Evolutionary conservation across 2,329 filamentous ascomycete species (phyloP), one percentile per base, ranked within the genome.

Genomic region (Hypoxylon sp.): DNA sequence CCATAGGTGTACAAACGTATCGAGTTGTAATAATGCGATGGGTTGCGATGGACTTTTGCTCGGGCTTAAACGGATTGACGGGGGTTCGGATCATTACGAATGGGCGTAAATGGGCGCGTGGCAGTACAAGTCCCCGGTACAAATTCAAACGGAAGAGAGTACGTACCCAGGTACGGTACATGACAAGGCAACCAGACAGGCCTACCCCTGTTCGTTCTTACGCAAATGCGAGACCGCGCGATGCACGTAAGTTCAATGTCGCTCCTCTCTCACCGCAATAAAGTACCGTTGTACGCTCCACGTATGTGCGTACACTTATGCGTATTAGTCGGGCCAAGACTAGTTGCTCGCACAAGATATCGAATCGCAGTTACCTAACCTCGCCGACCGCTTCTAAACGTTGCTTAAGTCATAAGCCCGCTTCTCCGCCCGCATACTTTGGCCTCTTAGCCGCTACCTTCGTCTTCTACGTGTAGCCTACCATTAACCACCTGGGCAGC

Each of bases 361-460:
- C 60, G 61, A 71, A 67, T 65, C 59, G 59, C 58, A 41, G 51
- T 68, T 65, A 65, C 50, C 50, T 58, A 64, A 65, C 63, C 14
- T 68, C 67, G 69, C 68, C 70, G 68, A 67, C 68, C 60, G 60
- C 53, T 68, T 46, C 53, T 58, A 64, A 60, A 63, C 30, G 50
- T 64, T 72, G 71, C 72, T 71, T 72, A 71, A 73, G 66, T 75
- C 74, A 75, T 73, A 74, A 74, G 63, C 71, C 73, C 73, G 73
- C 60, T 11, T 45, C 43, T 58, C 53, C 56, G 62, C 62, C 50
- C 60, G 57, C 50, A 61, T 43, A 6, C 46, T 65, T 56, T 62
- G 23, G 34, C 58, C 52, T 62, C 57, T 50, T 58, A 61, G 53
- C 61, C 28, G 48, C 28, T 66, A 71, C 59, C 69, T 71, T 65